A percentile compares a stretch with the other conserved stretches of the same genome.
phyloP scores from a whole-genome alignment of 2,329 filamentous ascomycete genomes.

The Pseudogymnoascus sp. region DNA sequence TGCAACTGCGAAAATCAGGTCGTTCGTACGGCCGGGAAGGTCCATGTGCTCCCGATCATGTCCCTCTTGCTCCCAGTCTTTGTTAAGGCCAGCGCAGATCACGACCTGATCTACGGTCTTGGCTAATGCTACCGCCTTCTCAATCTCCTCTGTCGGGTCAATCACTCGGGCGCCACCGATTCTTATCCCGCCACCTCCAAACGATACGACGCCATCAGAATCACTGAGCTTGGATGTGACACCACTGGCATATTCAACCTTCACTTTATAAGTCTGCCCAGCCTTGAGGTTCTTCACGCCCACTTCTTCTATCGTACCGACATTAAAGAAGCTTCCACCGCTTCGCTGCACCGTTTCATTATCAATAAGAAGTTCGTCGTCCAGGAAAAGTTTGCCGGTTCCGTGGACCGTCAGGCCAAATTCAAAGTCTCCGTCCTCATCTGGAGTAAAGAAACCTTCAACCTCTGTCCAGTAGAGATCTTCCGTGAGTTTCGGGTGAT shows the following conservation, averaged over 20 bases:
- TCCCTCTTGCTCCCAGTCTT: constrained; percentile 30
- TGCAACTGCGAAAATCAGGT: constrained; percentile 41
- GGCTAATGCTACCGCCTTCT: constrained; percentile 57
- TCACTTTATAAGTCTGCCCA: constrained; percentile 20
- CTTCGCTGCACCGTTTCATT: constrained; percentile 27
- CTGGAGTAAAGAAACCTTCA: constrained; percentile 25
- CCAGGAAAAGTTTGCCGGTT: constrained; percentile 28
- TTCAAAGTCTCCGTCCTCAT: constrained; percentile 26
- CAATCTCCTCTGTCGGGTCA: constrained; percentile 49
- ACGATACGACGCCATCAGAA: constrained; percentile 35
- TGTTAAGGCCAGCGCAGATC: constrained; percentile 64
- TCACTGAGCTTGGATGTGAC: constrained; percentile 45
- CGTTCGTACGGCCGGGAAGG: constrained; percentile 22
- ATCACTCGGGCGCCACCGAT: constrained; percentile 52
- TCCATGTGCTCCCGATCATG: constrained; percentile 20
- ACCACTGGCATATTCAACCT: constrained; percentile 40
- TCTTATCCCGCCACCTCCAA: constrained; percentile 49
- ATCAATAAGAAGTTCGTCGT: constrained; percentile 30
- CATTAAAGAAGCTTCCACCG: constrained; percentile 23
- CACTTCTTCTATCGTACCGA: constrained; percentile 24
- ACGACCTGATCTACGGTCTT: constrained; percentile 64
- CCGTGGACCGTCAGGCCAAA: constrained; percentile 28
- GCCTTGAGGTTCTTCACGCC: constrained; percentile 15
- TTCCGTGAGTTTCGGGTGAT: constrained; percentile 27
- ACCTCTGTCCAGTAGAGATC: constrained; percentile 34